Evolutionary conservation across 2,329 filamentous ascomycete species (phyloP), one percentile per base, ranked within the genome.

Genomic region (Lachnellula subtilissima): DNA sequence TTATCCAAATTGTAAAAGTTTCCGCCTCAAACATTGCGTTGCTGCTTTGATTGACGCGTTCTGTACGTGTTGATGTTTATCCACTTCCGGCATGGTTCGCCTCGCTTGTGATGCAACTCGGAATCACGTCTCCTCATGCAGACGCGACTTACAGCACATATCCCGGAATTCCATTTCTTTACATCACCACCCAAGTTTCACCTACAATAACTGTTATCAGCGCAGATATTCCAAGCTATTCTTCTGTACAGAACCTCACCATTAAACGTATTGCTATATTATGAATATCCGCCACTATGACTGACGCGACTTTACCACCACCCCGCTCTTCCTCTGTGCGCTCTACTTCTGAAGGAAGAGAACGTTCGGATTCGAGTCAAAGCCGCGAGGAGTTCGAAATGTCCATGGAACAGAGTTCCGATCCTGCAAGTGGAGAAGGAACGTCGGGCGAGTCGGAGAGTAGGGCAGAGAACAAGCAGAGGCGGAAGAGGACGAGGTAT

Each of bases 401-500:
- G 5, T 62, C 61, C 51, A 52, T 58, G 19, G 59, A 61, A 5
- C 59, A 64, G 22, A 58, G 59, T 14, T 49, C 57, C 32, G 52
- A 52, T 48, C 60, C 59, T 50, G 47, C 52, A 17, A 53, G 43
- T 23, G 67, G 59, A 45, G 64, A 65, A 32, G 67, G 65, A 36
- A 54, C 40, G 22, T 53, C 57, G 15, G 60, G 57, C 6, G 58
- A 63, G 39, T 55, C 40, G 40, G 67, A 65, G 52, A 62, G 50
- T 43, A 62, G 72, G 78, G 77, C 62, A 23, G 64, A 67, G 19
- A 64, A 57, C 15, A 69, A 68, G 53, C 67, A 68, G 53, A 84
- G 82, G 75, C 76, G 83, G 72, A 86, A 85, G 71, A 74, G 83
- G 61, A 86, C 83, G 57, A 80, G 80, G 83, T 86, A 79, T 66